Conservation (phyloP, 1,139 yeast species). For the Arxiozyma slooffiae region DNA sequence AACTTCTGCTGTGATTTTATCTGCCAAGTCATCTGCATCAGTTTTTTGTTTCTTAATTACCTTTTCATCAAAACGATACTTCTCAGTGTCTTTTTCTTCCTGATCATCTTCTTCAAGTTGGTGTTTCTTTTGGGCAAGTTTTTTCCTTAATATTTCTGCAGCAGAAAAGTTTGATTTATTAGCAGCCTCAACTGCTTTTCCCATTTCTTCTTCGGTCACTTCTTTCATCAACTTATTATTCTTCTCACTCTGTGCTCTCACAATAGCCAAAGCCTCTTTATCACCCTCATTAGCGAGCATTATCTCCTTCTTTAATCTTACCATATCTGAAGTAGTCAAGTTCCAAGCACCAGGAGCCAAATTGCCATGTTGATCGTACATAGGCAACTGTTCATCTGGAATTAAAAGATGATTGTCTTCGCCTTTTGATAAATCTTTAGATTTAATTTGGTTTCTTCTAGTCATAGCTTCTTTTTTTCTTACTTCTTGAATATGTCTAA, state of each 20-base stretch:
- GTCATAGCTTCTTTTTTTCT: conserved; percentile 56
- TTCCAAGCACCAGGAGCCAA: conserved; percentile 48
- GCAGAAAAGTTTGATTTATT: conserved; percentile 34
- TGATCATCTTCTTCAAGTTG: conserved; percentile 14
- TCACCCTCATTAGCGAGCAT: conserved; percentile 71
- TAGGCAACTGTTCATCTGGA: conserved; percentile 67
- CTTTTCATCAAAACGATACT: conserved; percentile 11
- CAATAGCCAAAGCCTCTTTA: conserved; percentile 56
- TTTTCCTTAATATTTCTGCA: conserved; percentile 36
- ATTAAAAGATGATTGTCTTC: conserved; percentile 68
- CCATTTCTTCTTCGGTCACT: conserved; percentile 24
- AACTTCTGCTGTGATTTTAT: conserved; percentile 21
- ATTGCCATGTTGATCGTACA: conserved; percentile 63
- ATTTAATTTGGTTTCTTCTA: conserved; percentile 43
- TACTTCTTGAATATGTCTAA: conserved; percentile 56
- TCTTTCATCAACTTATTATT: conserved; percentile 21
- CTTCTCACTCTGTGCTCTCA: conserved; percentile 37
- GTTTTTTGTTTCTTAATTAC: conserved; percentile 9
- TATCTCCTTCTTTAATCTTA: conserved; percentile 54
- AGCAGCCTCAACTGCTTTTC: conserved; percentile 30
- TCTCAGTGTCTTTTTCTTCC: conserved; percentile 8
- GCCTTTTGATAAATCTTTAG: conserved; percentile 45
- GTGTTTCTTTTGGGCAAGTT: conserved; percentile 27
- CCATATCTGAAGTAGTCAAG: conserved; percentile 68
- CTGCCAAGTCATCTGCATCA: conserved; percentile 11